These are phyloP conservation scores for Suillus subluteus DNA, from an alignment of 768 basidiomycete genomes.

Conservation along the genomic window DNA sequence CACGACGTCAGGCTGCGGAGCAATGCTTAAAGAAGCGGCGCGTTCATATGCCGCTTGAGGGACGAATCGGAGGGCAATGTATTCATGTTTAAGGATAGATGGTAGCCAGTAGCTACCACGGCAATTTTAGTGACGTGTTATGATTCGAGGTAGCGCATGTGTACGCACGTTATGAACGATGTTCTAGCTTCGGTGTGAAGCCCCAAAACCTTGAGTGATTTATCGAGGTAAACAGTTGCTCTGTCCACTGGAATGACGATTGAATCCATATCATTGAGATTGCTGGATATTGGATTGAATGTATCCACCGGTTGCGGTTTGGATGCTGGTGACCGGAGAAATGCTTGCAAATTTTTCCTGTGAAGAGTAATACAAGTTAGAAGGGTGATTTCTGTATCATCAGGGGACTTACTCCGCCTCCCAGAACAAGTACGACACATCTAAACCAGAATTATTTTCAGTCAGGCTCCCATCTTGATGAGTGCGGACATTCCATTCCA, in stretches of 20 bases:
- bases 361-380: too few species aligned
- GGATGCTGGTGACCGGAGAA: too few species aligned
- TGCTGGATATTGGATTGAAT: too few species aligned
- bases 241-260: background rate
- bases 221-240: background rate
- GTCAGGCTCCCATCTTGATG: background rate
- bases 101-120: background rate
- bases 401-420: too few species aligned
- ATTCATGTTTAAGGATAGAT: background rate
- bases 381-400: too few species aligned
- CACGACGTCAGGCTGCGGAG: background rate
- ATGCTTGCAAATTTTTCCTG: too few species aligned
- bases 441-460: background rate
- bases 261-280: too few species aligned
- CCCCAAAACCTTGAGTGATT: background rate
- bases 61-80: background rate
- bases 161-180: background rate
- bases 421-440: too few species aligned
- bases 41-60: background rate
- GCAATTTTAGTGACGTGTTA: background rate
- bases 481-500: too few species aligned
- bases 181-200: background rate
- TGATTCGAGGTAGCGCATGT: background rate
- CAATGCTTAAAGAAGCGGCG: background rate
- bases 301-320: too few species aligned